Conservation (phyloP, 805 yeast genomes). For the Candida maris region DNA sequence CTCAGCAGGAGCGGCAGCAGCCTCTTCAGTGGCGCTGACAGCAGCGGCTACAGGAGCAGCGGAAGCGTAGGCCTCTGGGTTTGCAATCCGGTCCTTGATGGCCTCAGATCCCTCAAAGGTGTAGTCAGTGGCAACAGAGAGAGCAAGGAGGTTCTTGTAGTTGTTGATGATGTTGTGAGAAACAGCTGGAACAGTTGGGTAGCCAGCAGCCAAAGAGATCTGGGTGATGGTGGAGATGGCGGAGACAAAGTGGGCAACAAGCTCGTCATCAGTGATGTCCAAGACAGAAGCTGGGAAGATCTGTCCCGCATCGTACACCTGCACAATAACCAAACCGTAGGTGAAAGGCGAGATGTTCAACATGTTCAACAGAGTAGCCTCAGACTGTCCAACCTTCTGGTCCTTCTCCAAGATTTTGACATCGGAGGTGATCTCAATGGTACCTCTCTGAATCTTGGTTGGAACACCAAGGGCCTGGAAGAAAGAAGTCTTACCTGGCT, state of each 20-base stretch:
- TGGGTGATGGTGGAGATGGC: constrained; percentile 94
- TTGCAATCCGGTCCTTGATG: constrained; percentile 98
- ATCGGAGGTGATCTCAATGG: constrained; percentile 97
- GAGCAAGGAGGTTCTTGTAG: constrained; percentile 98
- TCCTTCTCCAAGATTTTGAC: constrained; percentile 90
- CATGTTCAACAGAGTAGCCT: constrained; percentile 98
- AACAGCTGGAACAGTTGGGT: constrained; percentile 99
- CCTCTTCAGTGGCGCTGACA: constrained; percentile 54
- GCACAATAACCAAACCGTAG: constrained; percentile 94
- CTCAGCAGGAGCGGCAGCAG: constrained; percentile 67
- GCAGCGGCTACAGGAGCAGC: constrained; percentile 98
- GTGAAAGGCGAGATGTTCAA: constrained; percentile 99
- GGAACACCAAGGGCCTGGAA: constrained; percentile 99
- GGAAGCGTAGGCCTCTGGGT: constrained; percentile 99
- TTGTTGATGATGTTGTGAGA: constrained; percentile 98
- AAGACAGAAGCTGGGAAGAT: constrained; percentile 94
- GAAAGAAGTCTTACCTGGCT: constrained; percentile 99
- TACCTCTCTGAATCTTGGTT: constrained; percentile 99
- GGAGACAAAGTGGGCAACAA: constrained; percentile 83
- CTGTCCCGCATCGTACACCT: constrained; percentile 98
- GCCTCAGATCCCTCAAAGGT: constrained; percentile 99
- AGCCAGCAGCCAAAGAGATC: constrained; percentile 94
- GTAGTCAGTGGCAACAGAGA: constrained; percentile 98
- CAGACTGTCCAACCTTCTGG: constrained; percentile 95
- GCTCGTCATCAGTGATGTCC: constrained; percentile 98